Evolutionary conservation across 2,329 filamentous ascomycete species (phyloP), one percentile per base, ranked within the genome.

Genomic region (Trichoderma brevicompactum): DNA sequence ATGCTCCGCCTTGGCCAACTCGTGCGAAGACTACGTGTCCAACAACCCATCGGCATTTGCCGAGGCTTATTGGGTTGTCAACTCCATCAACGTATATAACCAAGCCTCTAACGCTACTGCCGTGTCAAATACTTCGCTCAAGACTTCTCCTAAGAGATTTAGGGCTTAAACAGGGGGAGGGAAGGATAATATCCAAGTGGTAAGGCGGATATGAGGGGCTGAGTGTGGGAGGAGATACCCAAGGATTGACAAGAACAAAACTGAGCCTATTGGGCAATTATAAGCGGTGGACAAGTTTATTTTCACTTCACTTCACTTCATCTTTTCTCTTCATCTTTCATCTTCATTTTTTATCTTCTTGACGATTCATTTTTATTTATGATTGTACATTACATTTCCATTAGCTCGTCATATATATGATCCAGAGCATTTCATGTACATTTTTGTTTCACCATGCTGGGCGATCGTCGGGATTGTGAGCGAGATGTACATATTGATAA

Each of bases 11-110:
- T 81, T 86, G 69, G 90, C 87, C 0, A 68, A 77, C 44, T 88
- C 87, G 0, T 97, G 94, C 80, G 74, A 88, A 34, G 85, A 87
- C 28, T 96, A 87, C 74, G 93, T 96, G 23, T 81, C 82, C 63
- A 80, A 84, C 70, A 91, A 94, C 76, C 90, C 92, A 0, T 72
- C 77, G 8, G 90, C 83, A 12, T 96, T 95, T 75, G 74, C 78
- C 19, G 83, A 94, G 28, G 85, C 91, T 1, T 96, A 89, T 79
- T 96, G 92, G 91, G 78, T 86, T 66, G 84, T 96, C 77, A 91
- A 90, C 73, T 87, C 84, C 41, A 80, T 93, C 72, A 87, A 86
- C 77, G 85, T 92, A 13, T 93, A 84, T 67, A 65, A 72, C 62
- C 67, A 72, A 36, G 36, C 36, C 36, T 34, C 41, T 40, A 46